These are phyloP conservation scores for Moesziomyces aphidis DNA, from an alignment of 1,284 basidiomycete genomes.

Conservation along the genomic window DNA sequence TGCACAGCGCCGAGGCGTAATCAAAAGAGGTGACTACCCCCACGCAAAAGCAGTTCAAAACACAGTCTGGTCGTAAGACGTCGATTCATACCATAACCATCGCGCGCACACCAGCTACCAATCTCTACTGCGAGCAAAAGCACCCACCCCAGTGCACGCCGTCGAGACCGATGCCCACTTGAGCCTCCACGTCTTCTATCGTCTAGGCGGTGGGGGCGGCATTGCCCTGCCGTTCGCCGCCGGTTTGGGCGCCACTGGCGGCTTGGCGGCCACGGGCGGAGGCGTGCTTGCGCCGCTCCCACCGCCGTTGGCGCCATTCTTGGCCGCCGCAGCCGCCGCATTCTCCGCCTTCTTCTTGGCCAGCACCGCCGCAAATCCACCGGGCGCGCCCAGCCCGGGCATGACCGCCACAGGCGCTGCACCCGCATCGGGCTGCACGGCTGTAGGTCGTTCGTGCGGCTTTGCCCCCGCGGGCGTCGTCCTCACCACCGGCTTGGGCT, in stretches of 20 bases:
- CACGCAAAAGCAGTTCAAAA: too few relatives aligned
- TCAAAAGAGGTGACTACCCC: too few relatives aligned
- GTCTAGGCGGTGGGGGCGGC: constrained; percentile 50
- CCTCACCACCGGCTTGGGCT: constrained; percentile 69
- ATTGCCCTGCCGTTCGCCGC: constrained; percentile 43
- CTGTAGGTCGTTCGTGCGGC: constrained; percentile 60
- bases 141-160: too few relatives aligned
- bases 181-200: too few relatives aligned
- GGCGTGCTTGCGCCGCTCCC: constrained; percentile 14
- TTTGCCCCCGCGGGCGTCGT: constrained; percentile 67
- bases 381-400: constrained; percentile 68
- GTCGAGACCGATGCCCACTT: too few relatives aligned
- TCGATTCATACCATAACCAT: too few relatives aligned
- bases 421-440: constrained; percentile 60
- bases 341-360: constrained; percentile 68
- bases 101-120: too few relatives aligned
- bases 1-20: too few relatives aligned
- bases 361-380: constrained; percentile 69
- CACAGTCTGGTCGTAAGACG: too few relatives aligned
- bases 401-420: constrained; percentile 69
- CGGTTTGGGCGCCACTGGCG: constrained; percentile 49
- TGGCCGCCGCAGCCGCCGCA: constrained; percentile 50
- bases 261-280: constrained; percentile 25
- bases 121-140: too few relatives aligned
- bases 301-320: constrained; percentile 11